Percentiles rank a stretch among this genome's conserved stretches.
phyloP scores from a whole-genome alignment of 2,329 filamentous ascomycete genomes.

The Alternaria hordeiaustralica region DNA sequence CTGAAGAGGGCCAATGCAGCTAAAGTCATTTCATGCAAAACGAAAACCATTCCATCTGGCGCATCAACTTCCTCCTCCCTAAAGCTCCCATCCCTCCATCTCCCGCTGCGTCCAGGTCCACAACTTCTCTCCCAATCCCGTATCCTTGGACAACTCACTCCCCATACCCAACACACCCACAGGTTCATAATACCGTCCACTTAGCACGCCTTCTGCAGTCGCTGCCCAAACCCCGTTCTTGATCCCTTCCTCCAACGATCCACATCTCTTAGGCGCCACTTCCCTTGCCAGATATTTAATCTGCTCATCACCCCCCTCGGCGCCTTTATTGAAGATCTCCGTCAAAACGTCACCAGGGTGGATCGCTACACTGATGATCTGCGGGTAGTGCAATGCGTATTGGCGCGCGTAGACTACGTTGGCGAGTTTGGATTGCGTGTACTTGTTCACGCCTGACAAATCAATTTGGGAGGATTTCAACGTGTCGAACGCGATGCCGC shows the following conservation, averaged over 20 bases:
- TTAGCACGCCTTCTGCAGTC: background rate
- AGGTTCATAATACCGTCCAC: background rate
- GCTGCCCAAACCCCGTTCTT: background rate
- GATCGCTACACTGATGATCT: background rate
- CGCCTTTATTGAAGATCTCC: background rate
- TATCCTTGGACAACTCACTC: background rate
- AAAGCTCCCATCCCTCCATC: background rate
- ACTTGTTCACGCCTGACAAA: background rate
- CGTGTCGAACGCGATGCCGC: background rate
- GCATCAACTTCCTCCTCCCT: background rate
- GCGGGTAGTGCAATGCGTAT: background rate
- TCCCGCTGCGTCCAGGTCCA: background rate
- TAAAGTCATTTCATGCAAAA: background rate
- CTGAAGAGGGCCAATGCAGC: background rate
- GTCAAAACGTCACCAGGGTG: background rate
- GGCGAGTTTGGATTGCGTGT: background rate
- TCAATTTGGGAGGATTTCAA: background rate
- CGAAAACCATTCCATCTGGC: background rate
- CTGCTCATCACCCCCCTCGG: background rate
- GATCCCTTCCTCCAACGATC: background rate
- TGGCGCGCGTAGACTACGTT: background rate
- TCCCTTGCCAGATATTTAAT: background rate
- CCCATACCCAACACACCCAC: background rate
- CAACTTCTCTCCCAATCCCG: accelerated
- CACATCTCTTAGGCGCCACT: background rate